phyloP scores from a whole-genome alignment of 768 basidiomycete species.

The Lanmaoa pseudosensibilis region DNA sequence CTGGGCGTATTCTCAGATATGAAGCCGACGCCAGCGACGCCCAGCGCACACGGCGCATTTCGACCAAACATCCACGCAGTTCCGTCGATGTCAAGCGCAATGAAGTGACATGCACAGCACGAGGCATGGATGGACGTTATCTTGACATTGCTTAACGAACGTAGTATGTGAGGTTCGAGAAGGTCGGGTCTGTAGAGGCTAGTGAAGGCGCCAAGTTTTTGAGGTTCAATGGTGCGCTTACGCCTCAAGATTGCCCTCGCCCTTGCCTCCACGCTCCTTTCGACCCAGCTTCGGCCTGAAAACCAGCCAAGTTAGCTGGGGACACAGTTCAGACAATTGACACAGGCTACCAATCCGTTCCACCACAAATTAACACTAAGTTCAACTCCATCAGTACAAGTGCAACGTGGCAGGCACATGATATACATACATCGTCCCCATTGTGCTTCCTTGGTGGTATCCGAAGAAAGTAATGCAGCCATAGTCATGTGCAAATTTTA shows the following conservation, averaged over 20 bases:
- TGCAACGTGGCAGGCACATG: slow-evolving; percentile 9
- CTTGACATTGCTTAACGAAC: slow-evolving; percentile 82
- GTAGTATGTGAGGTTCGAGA: slow-evolving; percentile 83
- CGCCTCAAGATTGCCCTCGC: slow-evolving; percentile 43
- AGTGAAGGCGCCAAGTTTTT: slow-evolving; percentile 5
- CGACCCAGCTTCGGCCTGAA: slow-evolving; percentile 73
- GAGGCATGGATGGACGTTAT: slow-evolving; percentile 71
- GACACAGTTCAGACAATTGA: not conserved
- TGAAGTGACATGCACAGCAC: slow-evolving; percentile 73
- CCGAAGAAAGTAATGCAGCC: slow-evolving; percentile 27
- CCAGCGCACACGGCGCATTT: slow-evolving; percentile 68
- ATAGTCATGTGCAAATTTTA: slow-evolving; percentile 31
- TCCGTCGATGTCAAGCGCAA: slow-evolving; percentile 72
- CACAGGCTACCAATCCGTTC: slow-evolving; percentile 72
- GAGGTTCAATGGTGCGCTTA: slow-evolving; percentile 13
- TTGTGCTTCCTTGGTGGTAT: slow-evolving; percentile 32
- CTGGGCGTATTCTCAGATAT: slow-evolving; percentile 78
- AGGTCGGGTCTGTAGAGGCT: slow-evolving; percentile 68
- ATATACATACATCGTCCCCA: slow-evolving; percentile 44
- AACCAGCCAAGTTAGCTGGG: slow-evolving; percentile 13
- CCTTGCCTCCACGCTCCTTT: slow-evolving; percentile 61
- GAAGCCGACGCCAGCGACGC: slow-evolving; percentile 51
- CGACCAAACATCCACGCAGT: slow-evolving; percentile 90
- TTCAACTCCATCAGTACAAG: slow-evolving; percentile 17
- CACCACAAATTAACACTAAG: slow-evolving; percentile 80